These are phyloP conservation scores for Colletotrichum liaoningense DNA, from an alignment of 2,329 filamentous ascomycete species.

Conservation along the genomic window DNA sequence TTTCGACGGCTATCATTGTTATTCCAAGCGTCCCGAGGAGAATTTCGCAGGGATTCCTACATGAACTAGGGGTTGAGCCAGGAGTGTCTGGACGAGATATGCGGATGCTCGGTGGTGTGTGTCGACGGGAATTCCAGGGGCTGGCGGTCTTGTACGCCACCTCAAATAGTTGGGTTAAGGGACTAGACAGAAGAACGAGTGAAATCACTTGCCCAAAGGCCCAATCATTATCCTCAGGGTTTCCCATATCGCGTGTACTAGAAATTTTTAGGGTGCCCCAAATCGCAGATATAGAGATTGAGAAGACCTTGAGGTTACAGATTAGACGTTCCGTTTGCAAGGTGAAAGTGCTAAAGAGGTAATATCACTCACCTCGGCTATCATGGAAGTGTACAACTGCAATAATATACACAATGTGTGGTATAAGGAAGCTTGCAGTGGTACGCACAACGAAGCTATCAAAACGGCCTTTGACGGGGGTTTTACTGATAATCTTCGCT, in stretches of 20 bases:
- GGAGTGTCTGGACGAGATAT: too few species aligned
- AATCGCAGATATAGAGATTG: background rate
- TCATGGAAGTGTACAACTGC: slow-evolving; percentile 2
- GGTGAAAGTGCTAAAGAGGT: too few species aligned
- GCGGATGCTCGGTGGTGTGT: too few species aligned
- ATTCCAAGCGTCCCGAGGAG: too few species aligned
- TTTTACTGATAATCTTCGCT: background rate
- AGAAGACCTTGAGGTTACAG: background rate
- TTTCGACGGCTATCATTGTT: too few species aligned
- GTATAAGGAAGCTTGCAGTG: background rate
- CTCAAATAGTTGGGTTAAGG: background rate
- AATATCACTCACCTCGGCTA: background rate
- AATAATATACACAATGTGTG: background rate
- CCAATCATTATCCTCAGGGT: background rate
- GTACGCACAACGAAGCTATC: background rate
- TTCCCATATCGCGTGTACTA: rapidly evolving
- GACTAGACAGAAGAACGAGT: background rate
- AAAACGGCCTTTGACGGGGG: background rate
- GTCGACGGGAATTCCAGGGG: too few species aligned
- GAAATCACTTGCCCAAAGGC: slow-evolving; percentile 5
- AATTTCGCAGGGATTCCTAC: too few species aligned
- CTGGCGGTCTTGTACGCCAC: background rate
- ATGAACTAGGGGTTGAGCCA: too few species aligned
- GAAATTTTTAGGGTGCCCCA: background rate
- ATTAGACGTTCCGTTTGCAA: background rate